Evolutionary conservation across 371 early-diverging fungal species (phyloP).

Genomic region (Apophysomyces elegans): DNA sequence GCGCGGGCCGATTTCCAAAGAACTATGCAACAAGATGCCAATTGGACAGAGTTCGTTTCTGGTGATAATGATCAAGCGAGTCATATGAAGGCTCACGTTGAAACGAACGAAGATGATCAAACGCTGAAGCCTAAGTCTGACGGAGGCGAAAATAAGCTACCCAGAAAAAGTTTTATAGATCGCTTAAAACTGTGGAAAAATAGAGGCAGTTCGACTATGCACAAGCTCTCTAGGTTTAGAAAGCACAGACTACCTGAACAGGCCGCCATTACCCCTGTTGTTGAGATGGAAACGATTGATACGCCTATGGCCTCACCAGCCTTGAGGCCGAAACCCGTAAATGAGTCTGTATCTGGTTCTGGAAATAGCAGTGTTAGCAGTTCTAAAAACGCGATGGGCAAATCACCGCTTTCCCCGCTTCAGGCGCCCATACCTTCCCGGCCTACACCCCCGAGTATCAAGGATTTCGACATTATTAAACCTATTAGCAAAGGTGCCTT

Average conservation of each 20-base stretch:
- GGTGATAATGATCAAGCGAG: neutral
- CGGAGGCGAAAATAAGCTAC: neutral
- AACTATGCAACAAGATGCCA: slow-evolving; percentile 33
- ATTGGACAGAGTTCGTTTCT: slow-evolving; percentile 51
- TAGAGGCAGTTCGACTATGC: slow-evolving; percentile 9
- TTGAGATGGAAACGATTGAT: slow-evolving; percentile 47
- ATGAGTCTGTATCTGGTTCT: slow-evolving; percentile 9
- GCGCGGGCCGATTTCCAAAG: slow-evolving; percentile 41
- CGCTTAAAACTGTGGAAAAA: slow-evolving; percentile 18
- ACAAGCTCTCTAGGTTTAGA: slow-evolving; percentile 9
- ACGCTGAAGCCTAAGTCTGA: neutral
- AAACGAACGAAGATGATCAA: neutral
- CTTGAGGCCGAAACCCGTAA: slow-evolving; percentile 20
- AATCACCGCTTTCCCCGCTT: slow-evolving; percentile 52
- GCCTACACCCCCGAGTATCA: slow-evolving; percentile 74
- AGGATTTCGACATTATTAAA: slow-evolving; percentile 92
- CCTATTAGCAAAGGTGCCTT: slow-evolving; percentile 93
- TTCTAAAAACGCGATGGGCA: slow-evolving; percentile 22
- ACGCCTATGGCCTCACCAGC: slow-evolving; percentile 44
- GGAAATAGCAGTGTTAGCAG: neutral
- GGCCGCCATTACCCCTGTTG: slow-evolving; percentile 20
- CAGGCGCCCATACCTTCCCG: slow-evolving; percentile 45
- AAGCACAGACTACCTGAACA: neutral
- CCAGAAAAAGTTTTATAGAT: neutral
- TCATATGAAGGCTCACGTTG: neutral